phyloP scores from a whole-genome alignment of 2,329 filamentous ascomycete species.

The Xylariaceae sp. region DNA sequence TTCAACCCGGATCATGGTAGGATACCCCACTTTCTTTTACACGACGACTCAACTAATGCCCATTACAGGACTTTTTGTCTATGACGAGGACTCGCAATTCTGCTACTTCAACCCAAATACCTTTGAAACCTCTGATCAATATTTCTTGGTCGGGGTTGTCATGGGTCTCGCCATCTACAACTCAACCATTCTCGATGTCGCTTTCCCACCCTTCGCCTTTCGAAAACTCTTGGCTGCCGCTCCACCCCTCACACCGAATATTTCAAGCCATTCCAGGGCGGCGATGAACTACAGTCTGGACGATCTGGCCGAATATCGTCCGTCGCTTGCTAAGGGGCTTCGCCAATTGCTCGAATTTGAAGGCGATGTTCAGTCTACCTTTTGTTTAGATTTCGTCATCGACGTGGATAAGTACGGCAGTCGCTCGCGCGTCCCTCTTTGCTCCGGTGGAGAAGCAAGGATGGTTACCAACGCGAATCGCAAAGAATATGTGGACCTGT shows the following conservation, averaged over 20 bases:
- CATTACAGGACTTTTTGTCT: conserved; percentile 74
- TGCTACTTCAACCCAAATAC: conserved; percentile 93
- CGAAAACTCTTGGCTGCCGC: conserved; percentile 78
- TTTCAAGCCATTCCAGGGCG: conserved; percentile 53
- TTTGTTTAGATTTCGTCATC: conserved; percentile 77
- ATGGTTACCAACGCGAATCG: conserved; percentile 82
- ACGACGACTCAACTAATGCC: conserved; percentile 8
- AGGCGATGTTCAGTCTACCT: conserved; percentile 75
- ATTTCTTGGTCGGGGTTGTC: conserved; percentile 82
- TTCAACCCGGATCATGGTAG: conserved; percentile 87
- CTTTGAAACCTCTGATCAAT: conserved; percentile 88
- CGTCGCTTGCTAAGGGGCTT: conserved; percentile 70
- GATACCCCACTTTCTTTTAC: conserved; percentile 12
- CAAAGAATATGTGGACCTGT: conserved; percentile 81
- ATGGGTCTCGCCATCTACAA: conserved; percentile 92
- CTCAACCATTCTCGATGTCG: conserved; percentile 85
- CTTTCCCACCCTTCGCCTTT: conserved; percentile 84
- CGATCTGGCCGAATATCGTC: conserved; percentile 79
- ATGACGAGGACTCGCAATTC: conserved; percentile 84
- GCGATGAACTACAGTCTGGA: conserved; percentile 71
- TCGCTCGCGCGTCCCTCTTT: conserved; percentile 63
- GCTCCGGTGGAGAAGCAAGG: conserved; percentile 66
- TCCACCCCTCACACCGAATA: conserved; percentile 55
- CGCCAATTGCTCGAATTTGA: conserved; percentile 76
- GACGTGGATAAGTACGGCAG: conserved; percentile 75